These are phyloP conservation scores for Lasiodiplodia theobromae DNA, from an alignment of 2,329 filamentous ascomycete species.

Conservation along the genomic window DNA sequence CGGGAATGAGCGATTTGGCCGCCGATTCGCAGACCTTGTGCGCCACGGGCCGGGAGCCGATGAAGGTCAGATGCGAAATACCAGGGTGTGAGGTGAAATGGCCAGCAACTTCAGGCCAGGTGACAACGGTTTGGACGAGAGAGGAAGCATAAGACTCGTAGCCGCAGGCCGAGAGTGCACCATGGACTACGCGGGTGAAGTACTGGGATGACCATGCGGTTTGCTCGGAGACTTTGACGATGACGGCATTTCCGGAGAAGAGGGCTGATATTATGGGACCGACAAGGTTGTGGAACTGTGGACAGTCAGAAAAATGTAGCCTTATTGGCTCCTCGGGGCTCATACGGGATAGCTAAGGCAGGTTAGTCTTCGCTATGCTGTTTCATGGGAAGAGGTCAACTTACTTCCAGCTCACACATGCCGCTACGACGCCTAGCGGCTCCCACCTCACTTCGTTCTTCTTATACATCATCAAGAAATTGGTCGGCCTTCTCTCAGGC, in stretches of 20 bases:
- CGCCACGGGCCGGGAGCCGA: slow-evolving; percentile 86
- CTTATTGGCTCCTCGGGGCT: slow-evolving; percentile 4
- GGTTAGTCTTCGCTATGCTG: slow-evolving; percentile 10
- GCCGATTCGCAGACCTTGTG: slow-evolving; percentile 88
- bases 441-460: slow-evolving; percentile 89
- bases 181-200: slow-evolving; percentile 79
- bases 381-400: slow-evolving; percentile 32
- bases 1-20: slow-evolving; percentile 82
- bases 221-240: slow-evolving; percentile 94
- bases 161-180: slow-evolving; percentile 81
- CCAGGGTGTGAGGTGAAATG: slow-evolving; percentile 84
- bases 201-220: slow-evolving; percentile 91
- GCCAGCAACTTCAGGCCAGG: slow-evolving; percentile 84
- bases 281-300: slow-evolving; percentile 90
- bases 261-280: slow-evolving; percentile 89
- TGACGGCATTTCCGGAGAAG: slow-evolving; percentile 88
- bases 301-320: slow-evolving; percentile 5
- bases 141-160: slow-evolving; percentile 78
- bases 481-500: slow-evolving; percentile 79
- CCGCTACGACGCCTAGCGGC: slow-evolving; percentile 89
- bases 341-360: slow-evolving; percentile 52
- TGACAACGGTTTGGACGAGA: slow-evolving; percentile 83
- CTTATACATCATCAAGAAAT: slow-evolving; percentile 95
- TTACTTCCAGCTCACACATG: slow-evolving; percentile 97
- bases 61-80: slow-evolving; percentile 92